These are phyloP conservation scores for Wickerhamiella cacticola DNA, from an alignment of 805 yeast species.

Conservation along the genomic window DNA sequence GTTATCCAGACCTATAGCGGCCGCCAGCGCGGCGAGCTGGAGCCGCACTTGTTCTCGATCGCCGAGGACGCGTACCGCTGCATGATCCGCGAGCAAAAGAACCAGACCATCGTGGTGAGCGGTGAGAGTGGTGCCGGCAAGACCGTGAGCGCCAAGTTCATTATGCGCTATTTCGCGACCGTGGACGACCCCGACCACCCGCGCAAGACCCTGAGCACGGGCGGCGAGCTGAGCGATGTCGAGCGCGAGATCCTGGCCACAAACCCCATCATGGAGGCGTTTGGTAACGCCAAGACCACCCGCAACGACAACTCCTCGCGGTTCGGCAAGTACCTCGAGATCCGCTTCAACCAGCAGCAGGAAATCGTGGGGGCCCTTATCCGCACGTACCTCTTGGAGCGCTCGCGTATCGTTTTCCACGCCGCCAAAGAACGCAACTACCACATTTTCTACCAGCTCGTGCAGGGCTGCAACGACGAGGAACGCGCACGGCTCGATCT, in stretches of 20 bases:
- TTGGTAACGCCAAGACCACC: conserved; percentile 96
- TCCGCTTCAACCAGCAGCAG: conserved; percentile 60
- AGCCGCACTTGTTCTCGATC: conserved; percentile 93
- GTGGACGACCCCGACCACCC: conserved; percentile 49
- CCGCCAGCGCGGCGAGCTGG: conserved; percentile 83
- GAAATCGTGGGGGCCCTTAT: conserved; percentile 89
- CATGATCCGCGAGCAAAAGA: conserved; percentile 72
- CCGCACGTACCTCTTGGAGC: conserved; percentile 81
- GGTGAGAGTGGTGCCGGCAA: conserved; percentile 99
- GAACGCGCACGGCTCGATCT: conserved; percentile 50
- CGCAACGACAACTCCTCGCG: conserved; percentile 96
- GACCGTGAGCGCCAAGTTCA: conserved; percentile 91
- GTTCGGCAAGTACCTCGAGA: conserved; percentile 92
- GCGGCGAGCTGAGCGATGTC: conserved; percentile 68
- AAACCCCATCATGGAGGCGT: conserved; percentile 94
- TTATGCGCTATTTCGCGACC: conserved; percentile 94
- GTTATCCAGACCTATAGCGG: conserved; percentile 93
- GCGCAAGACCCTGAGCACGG: conserved; percentile 13
- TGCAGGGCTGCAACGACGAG: conserved; percentile 50
- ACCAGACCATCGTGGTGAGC: conserved; percentile 91
- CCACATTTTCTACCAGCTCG: conserved; percentile 84
- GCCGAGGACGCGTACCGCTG: conserved; percentile 96
- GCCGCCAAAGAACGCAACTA: conserved; percentile 85
- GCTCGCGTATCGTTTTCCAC: conserved; percentile 90
- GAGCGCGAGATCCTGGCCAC: conserved; percentile 94